A percentile compares a stretch with the other conserved stretches of the same genome.
These are phyloP conservation scores for Colletotrichum orchidophilum DNA, from an alignment of 2,329 filamentous ascomycete genomes.

Conservation along the genomic window DNA sequence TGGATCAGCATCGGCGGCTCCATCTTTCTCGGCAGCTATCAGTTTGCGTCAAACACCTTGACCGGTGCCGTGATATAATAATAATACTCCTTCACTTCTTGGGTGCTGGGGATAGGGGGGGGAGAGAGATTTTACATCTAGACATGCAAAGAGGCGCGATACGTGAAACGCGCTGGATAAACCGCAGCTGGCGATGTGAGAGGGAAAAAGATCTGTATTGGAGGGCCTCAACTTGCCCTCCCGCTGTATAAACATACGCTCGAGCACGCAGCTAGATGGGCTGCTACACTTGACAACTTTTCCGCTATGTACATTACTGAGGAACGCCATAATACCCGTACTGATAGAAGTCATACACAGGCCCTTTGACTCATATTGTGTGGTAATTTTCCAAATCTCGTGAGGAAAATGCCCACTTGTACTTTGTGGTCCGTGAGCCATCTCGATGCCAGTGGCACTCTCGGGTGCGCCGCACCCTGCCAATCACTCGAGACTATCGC, in stretches of 20 bases:
- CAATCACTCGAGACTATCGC: constrained; percentile 4
- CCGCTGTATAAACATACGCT: constrained; percentile 23
- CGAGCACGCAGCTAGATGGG: not conserved
- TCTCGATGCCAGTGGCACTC: not conserved
- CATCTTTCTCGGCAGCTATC: constrained; percentile 93
- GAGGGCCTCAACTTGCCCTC: constrained; percentile 4
- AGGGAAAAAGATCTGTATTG: constrained; percentile 12
- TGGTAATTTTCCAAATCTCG: not conserved
- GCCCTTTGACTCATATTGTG: not conserved
- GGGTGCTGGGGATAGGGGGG: not conserved
- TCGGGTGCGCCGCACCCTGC: not conserved
- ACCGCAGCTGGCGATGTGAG: not conserved
- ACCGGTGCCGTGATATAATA: constrained; percentile 46
- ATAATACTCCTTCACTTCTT: not conserved
- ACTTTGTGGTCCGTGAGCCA: not conserved
- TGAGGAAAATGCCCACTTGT: constrained; percentile 1
- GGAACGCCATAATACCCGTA: constrained; percentile 29
- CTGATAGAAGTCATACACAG: constrained; percentile 28
- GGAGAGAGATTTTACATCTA: not conserved
- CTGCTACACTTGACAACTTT: constrained; percentile 25
- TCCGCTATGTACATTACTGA: constrained; percentile 32
- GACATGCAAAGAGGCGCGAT: not conserved
- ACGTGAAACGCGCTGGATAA: not conserved
- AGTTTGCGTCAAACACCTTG: constrained; percentile 84
- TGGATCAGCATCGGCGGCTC: constrained; percentile 97